phyloP scores from a whole-genome alignment of 345 rosid genomes.

The Pugionium dolabratum region DNA sequence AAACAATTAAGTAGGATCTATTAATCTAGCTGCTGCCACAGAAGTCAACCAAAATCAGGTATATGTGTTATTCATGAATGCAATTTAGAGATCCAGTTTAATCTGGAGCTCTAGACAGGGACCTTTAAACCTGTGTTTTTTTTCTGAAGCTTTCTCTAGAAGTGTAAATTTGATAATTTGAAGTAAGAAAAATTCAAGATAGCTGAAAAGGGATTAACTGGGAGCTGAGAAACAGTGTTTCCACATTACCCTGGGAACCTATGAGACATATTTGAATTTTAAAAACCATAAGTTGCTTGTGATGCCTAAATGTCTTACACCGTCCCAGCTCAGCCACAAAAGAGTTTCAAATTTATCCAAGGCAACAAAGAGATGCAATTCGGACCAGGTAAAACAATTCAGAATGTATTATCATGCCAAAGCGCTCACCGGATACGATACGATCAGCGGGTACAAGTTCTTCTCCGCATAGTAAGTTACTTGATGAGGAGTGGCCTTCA shows the following conservation, averaged over 20 bases:
- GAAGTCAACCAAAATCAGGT: conserved; percentile 17
- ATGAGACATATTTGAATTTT: conserved; percentile 3
- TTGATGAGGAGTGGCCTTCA: conserved; percentile 98
- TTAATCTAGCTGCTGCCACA: conserved; percentile 13
- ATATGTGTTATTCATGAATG: conserved; percentile 17
- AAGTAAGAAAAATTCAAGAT: conserved; percentile 19
- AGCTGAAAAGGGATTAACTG: conserved; percentile 13
- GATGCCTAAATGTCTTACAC: conserved; percentile 18
- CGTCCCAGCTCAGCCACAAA: conserved; percentile 9
- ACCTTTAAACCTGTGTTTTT: neutral
- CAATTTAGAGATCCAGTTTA: conserved; percentile 17
- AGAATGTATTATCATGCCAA: conserved; percentile 29
- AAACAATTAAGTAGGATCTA: conserved; percentile 13
- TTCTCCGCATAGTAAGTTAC: conserved; percentile 88
- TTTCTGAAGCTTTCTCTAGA: neutral
- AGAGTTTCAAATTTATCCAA: conserved; percentile 16
- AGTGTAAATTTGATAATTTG: conserved; percentile 4
- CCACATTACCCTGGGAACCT: conserved; percentile 3
- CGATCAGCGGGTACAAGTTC: conserved; percentile 84
- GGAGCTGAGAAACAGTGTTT: conserved; percentile 21
- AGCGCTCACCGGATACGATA: conserved; percentile 80
- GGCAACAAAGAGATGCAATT: conserved; percentile 21
- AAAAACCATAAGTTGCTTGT: neutral
- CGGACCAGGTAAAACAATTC: conserved; percentile 2
- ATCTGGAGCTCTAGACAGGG: conserved; percentile 11